Evolutionary conservation across 192 early-diverging fungal genomes (phyloP).

Genomic region (Phlyctochytrium bullatum): DNA sequence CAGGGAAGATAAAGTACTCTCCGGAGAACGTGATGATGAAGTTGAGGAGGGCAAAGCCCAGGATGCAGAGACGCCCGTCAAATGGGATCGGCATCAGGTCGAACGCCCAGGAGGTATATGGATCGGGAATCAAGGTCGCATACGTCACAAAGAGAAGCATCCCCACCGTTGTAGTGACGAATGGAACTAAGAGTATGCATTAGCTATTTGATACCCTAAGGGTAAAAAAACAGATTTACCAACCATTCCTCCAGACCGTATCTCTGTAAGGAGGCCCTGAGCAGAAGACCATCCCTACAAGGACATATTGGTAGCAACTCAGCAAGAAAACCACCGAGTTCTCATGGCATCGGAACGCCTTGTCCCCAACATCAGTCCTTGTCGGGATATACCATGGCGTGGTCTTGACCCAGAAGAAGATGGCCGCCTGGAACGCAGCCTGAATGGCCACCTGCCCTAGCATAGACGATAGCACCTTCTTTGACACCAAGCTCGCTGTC

Average conservation of each 20-base stretch:
- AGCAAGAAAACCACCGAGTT: slow-evolving; percentile 89
- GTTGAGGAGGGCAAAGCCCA: slow-evolving; percentile 62
- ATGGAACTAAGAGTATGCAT: slow-evolving; percentile 62
- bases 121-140: slow-evolving; percentile 54
- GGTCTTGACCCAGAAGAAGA: slow-evolving; percentile 68
- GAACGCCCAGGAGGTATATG: slow-evolving; percentile 51
- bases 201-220: background rate
- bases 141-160: slow-evolving; percentile 49
- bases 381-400: slow-evolving; percentile 73
- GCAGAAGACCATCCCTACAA: slow-evolving; percentile 87
- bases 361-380: slow-evolving; percentile 60
- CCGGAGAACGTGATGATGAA: slow-evolving; percentile 39
- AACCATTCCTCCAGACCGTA: slow-evolving; percentile 84
- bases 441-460: slow-evolving; percentile 87
- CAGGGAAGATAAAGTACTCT: slow-evolving; percentile 39
- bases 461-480: slow-evolving; percentile 85
- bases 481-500: slow-evolving; percentile 85
- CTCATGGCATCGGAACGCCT: slow-evolving; percentile 77
- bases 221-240: slow-evolving; percentile 35
- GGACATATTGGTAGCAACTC: slow-evolving; percentile 91
- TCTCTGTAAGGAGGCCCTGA: slow-evolving; percentile 96
- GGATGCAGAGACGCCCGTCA: slow-evolving; percentile 48
- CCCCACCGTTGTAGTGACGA: slow-evolving; percentile 70
- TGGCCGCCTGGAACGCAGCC: slow-evolving; percentile 70
- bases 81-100: slow-evolving; percentile 62